Percentiles rank a stretch among this genome's conserved stretches.
phyloP scores from a whole-genome alignment of 2,329 filamentous ascomycete species.

The Onygenales sp. region DNA sequence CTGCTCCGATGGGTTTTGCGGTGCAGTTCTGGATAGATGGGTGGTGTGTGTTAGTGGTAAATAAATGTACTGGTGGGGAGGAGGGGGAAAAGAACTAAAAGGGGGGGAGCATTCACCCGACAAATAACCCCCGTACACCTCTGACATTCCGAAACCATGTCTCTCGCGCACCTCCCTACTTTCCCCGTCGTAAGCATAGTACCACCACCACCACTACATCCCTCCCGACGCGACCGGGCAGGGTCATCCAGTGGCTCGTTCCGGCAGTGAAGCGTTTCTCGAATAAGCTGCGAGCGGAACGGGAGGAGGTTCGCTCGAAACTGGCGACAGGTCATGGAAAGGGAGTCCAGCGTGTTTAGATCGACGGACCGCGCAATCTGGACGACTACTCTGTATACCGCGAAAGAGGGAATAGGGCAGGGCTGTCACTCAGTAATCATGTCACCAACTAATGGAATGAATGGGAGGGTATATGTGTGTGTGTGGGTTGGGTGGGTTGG shows the following conservation, averaged over 20 bases:
- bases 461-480: no score
- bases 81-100: not conserved
- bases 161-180: slow-evolving; percentile 69
- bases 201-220: slow-evolving; percentile 22
- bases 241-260: slow-evolving; percentile 49
- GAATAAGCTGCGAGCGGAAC: slow-evolving; percentile 63
- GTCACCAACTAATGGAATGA: no score
- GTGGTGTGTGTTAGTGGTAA: not conserved
- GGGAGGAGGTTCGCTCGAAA: slow-evolving; percentile 69
- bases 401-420: slow-evolving; percentile 1
- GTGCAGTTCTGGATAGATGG: slow-evolving; percentile 63
- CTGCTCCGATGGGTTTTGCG: slow-evolving; percentile 65
- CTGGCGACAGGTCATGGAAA: slow-evolving; percentile 73
- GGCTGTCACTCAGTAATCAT: not conserved
- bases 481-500: no score
- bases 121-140: slow-evolving; percentile 70
- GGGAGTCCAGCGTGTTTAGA: slow-evolving; percentile 73
- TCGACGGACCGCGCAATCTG: slow-evolving; percentile 70
- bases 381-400: slow-evolving; percentile 56
- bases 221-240: slow-evolving; percentile 31
- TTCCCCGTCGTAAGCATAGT: slow-evolving; percentile 51
- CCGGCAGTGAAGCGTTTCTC: slow-evolving; percentile 67
- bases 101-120: slow-evolving; percentile 51
- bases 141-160: slow-evolving; percentile 77
- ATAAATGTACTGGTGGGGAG: not conserved